Evolutionary conservation across 2,329 filamentous ascomycete species (phyloP), one percentile per base, ranked within the genome.

Genomic region (Hypomyces perniciosus): DNA sequence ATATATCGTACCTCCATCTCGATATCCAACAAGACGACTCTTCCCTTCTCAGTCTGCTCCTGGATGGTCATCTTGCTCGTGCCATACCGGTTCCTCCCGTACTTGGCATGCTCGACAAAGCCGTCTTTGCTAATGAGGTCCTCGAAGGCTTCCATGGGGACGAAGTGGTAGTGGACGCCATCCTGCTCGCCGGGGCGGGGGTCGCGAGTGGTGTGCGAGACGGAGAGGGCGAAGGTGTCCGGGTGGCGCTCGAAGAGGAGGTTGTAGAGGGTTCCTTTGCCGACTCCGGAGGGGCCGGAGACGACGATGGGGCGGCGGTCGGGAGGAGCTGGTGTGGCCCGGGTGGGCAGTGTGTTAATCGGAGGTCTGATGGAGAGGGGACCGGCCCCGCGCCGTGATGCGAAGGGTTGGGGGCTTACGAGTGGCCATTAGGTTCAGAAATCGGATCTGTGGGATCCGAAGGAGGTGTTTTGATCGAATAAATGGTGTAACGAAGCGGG

Each of bases 21-120:
- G 65, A 96, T 97, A 68, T 97, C 92, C 59, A 96, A 74, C 44
- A 96, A 83, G 55, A 91, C 92, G 39, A 90, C 81, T 62, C 78
- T 79, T 13, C 84, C 85, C 71, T 84, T 81, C 54, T 81, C 79
- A 2, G 79, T 79, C 66, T 91, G 84, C 62, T 88, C 82, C 68
- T 85, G 79, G 56, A 96, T 89, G 29, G 89, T 89, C 68, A 79
- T 76, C 63, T 89, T 84, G 65, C 83, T 88, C 5, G 90, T 96
- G 51, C 91, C 91, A 71, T 96, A 96, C 63, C 82, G 75, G 72
- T 96, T 96, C 49, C 83, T 84, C 38, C 90, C 84, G 67, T 96
- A 96, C 66, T 86, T 75, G 49, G 91, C 91, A 73, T 87, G 72
- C 76, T 96, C 91, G 55, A 96, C 85, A 69, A 96, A 96, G 8